Evolutionary conservation across 2,329 filamentous ascomycete species (phyloP), one percentile per base, ranked within the genome.

Genomic region (Apiospora phragmitis): DNA sequence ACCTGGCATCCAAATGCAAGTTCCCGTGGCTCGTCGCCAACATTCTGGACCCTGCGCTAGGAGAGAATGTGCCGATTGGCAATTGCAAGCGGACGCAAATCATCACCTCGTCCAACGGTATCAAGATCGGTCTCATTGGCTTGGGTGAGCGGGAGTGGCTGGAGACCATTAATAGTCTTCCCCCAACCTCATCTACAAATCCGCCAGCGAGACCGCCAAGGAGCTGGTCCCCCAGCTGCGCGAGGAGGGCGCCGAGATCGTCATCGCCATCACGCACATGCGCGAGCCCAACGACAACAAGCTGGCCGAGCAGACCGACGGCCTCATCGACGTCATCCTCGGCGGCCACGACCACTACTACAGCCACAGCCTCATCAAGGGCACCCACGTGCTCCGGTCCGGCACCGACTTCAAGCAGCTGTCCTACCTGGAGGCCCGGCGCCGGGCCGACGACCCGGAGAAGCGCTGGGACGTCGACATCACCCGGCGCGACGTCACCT

Each of bases 321-420:
- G 93, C 0, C 81, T 93, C 69, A 90, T 97, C 26, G 95, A 98
- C 79, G 89, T 97, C 45, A 92, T 98, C 62, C 86, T 97, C 0
- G 94, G 94, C 67, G 94, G 94, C 0, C 94, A 97, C 77, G 95
- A 97, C 76, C 95, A 98, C 79, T 96, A 92, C 81, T 97, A 97
- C 79, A 87, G 87, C 21, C 94, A 97, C 81, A 88, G 86, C 69
- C 78, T 94, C 70, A 87, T 96, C 79, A 94, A 95, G 72, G 92
- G 91, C 11, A 93, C 90, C 0, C 94, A 97, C 76, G 89, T 97
- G 3, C 84, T 98, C n/a, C 89, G 95, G 1, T 97, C 93, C 0
- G 94, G 95, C 0, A 94, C 91, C 24, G 95, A 98, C 80, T 98
- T 97, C 83, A 97, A 96, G 82, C 93, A 98, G 79, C 84, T 97